Conservation (phyloP, 768 basidiomycete genomes). For the Pulveroboletus ravenelii region DNA sequence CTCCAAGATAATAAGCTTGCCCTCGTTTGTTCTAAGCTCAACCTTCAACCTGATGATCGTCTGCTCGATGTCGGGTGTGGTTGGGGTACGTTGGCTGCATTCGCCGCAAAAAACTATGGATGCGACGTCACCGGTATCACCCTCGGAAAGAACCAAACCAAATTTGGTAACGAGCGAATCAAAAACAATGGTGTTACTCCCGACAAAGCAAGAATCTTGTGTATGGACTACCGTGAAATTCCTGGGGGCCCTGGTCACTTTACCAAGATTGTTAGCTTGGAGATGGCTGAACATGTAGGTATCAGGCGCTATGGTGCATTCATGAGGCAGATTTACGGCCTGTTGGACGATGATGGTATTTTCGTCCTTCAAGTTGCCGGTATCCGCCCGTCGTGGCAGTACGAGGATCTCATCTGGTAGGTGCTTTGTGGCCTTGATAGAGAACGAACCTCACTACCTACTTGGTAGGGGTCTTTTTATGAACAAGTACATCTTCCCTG, state of each 20-base stretch:
- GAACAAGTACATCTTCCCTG: constrained; percentile 99
- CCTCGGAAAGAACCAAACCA: constrained; percentile 83
- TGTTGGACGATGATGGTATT: constrained; percentile 90
- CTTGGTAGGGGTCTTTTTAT: constrained; percentile 83
- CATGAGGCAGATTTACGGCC: constrained; percentile 86
- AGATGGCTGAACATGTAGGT: constrained; percentile 99
- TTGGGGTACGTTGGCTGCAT: constrained; percentile 94
- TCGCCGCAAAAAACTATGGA: constrained; percentile 96
- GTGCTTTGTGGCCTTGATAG: constrained; percentile 5
- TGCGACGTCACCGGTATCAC: constrained; percentile 97
- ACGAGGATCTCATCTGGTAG: constrained; percentile 93
- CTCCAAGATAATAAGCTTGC: constrained; percentile 98
- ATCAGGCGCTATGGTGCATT: constrained; percentile 87
- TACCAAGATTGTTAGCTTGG: constrained; percentile 91
- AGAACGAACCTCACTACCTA: not conserved
- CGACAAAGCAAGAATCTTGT: constrained; percentile 82
- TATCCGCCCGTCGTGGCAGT: constrained; percentile 94
- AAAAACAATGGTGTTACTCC: constrained; percentile 66
- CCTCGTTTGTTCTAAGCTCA: constrained; percentile 90
- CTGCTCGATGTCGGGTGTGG: constrained; percentile 88
- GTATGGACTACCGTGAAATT: constrained; percentile 91
- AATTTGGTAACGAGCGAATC: constrained; percentile 89
- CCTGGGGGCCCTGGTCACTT: constrained; percentile 71
- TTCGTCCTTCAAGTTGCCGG: constrained; percentile 98
- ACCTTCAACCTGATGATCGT: constrained; percentile 80